Evolutionary conservation across 2,329 filamentous ascomycete species (phyloP), one percentile per base, ranked within the genome.

Genomic region (Endoconidiophora polonica): DNA sequence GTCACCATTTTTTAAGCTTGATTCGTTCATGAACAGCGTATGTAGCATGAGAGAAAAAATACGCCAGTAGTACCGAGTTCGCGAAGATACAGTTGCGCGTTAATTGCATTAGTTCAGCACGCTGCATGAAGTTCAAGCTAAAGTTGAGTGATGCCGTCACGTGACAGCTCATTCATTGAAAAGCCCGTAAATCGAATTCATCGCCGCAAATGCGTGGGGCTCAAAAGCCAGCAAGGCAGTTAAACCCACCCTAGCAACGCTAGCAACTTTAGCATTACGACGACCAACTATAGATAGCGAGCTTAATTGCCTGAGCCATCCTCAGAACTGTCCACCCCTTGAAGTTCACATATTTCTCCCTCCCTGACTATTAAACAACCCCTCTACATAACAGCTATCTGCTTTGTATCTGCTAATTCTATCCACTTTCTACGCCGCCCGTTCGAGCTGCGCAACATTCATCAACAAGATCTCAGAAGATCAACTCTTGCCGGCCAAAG

Each of bases 181-280:
- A 37, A 37, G 16, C 16, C 16, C 16, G 16, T 18, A 18, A 18
- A 18, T 18, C 16, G 16, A 18, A 18, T 18, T 18, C 3, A 33
- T 33, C 29, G 29, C 29, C 29, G 29, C 29, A 9, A 33, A 33
- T 3, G 26, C 26, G 29, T 33, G 29, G 29, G 29, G 9, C 29
- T 33, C 44, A 46, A 43, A 50, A 50, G 49, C 49, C 49, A 50
- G 37, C 49, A 42, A 50, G 49, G 24, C 49, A 50, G 16, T 33
- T 29, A 29, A 33, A 33, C 7, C 5, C 7, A 33, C 29, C 29
- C 29, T 10, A 33, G 29, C 29, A 33, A 29, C 26, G 6, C 10
- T 29, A 29, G 26, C 10, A 29, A 12, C 6, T 33, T 33, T 33
- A 33, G 29, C 29, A 33, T 5, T 33, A 33, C 29, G 29, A 10